Evolutionary conservation across 306 rosid species (phyloP).

Genomic region (Glycyrrhiza uralensis): DNA sequence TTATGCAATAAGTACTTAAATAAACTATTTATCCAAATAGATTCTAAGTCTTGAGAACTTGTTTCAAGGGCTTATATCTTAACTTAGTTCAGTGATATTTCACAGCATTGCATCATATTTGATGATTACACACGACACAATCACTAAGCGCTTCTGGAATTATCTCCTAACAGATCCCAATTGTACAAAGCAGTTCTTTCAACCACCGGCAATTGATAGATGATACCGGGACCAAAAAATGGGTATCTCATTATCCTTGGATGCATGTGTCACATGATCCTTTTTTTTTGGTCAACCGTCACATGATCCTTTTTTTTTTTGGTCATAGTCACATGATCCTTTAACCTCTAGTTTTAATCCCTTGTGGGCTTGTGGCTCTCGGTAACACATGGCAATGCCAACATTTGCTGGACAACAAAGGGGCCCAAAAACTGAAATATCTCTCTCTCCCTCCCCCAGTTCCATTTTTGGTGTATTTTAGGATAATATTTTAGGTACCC

Average conservation of each 20-base stretch:
- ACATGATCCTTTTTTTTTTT: too few relatives aligned
- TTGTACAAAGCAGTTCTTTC: conserved; percentile 25
- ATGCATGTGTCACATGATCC: conserved; percentile 27
- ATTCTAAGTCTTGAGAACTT: too few relatives aligned
- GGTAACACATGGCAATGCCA: conserved; percentile 41
- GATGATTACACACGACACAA: conserved; percentile 12
- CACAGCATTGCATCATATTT: conserved; percentile 7
- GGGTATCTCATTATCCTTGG: conserved; percentile 23
- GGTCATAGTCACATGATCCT: conserved; percentile 25
- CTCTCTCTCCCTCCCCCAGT: not conserved
- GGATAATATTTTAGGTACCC: not conserved
- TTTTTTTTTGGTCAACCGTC: too few relatives aligned
- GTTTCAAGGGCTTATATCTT: not conserved
- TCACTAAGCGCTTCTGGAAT: conserved; percentile 22
- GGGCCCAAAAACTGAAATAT: not conserved
- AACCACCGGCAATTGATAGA: conserved; percentile 26
- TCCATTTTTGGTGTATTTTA: not conserved
- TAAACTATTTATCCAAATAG: too few relatives aligned
- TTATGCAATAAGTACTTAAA: too few relatives aligned
- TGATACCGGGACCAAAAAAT: conserved; percentile 37
- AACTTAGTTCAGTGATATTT: not conserved
- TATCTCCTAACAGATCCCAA: conserved; percentile 17
- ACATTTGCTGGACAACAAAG: conserved; percentile 29
- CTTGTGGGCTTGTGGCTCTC: conserved; percentile 35
- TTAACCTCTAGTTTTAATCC: conserved; percentile 4